Percentiles rank a stretch among this genome's conserved stretches.
These are phyloP conservation scores for Malassezia equina DNA, from an alignment of 1,284 basidiomycete genomes.

Conservation along the genomic window DNA sequence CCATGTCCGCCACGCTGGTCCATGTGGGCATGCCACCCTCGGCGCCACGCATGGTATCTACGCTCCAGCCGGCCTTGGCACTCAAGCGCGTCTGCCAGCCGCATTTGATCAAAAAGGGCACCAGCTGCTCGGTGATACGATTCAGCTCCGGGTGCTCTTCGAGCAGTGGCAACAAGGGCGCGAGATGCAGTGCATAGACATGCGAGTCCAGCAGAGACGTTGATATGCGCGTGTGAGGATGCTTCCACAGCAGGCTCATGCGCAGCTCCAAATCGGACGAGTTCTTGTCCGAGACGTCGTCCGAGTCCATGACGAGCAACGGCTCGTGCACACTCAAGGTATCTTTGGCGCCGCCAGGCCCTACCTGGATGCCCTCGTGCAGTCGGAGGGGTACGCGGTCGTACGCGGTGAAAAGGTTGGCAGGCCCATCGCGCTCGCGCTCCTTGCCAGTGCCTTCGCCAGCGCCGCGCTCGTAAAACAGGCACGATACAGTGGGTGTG, in stretches of 20 bases:
- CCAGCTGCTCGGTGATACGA: constrained; percentile 36
- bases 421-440: constrained; percentile 41
- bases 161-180: constrained; percentile 29
- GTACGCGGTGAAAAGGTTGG: constrained; percentile 35
- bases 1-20: background rate
- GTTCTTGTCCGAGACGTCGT: constrained; percentile 29
- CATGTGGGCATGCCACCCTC: background rate
- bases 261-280: constrained; percentile 35
- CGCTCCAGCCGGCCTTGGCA: constrained; percentile 35
- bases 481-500: constrained; percentile 27
- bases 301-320: constrained; percentile 33
- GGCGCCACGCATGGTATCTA: background rate
- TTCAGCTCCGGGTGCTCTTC: constrained; percentile 33
- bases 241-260: constrained; percentile 32
- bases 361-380: constrained; percentile 15
- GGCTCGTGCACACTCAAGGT: constrained; percentile 24
- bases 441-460: constrained; percentile 42
- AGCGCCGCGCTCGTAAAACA: constrained; percentile 40
- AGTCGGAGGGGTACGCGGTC: constrained; percentile 16
- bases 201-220: constrained; percentile 39
- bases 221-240: constrained; percentile 30
- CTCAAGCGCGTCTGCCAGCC: constrained; percentile 36
- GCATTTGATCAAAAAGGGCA: constrained; percentile 41
- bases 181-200: constrained; percentile 37
- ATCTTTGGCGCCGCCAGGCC: constrained; percentile 5